A percentile compares a stretch with the other conserved stretches of the same genome.
These are phyloP conservation scores for Oehlia diaphana DNA, from an alignment of 192 early-diverging fungal species.

Conservation along the genomic window DNA sequence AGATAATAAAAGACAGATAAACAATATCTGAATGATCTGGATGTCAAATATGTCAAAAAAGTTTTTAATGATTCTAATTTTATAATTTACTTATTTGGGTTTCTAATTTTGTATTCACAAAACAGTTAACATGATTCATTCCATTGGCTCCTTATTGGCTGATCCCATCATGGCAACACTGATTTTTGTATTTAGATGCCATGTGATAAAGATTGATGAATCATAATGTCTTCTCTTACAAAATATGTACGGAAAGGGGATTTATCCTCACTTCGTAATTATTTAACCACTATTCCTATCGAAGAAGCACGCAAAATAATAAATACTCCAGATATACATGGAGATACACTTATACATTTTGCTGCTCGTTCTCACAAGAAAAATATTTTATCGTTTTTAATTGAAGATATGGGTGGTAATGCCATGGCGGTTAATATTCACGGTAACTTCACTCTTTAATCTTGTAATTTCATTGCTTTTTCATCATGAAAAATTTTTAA, in stretches of 20 bases:
- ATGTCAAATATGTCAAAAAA: too few species aligned
- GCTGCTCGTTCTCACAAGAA: constrained; percentile 38
- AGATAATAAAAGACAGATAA: too few species aligned
- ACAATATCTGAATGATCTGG: too few species aligned
- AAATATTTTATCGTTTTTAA: constrained; percentile 17
- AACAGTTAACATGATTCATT: too few species aligned
- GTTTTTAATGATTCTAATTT: too few species aligned
- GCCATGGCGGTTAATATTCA: constrained; percentile 37
- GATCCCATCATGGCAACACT: too few species aligned
- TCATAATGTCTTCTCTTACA: not conserved
- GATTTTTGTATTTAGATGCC: too few species aligned
- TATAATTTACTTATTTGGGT: too few species aligned
- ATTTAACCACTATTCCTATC: not conserved
- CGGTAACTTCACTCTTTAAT: constrained; percentile 28
- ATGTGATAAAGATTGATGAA: too few species aligned
- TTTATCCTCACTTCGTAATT: not conserved
- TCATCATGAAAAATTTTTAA: not conserved
- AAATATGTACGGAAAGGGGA: not conserved
- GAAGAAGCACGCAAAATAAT: constrained; percentile 1
- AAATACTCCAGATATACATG: constrained; percentile 27
- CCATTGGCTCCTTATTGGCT: too few species aligned
- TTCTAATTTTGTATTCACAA: too few species aligned
- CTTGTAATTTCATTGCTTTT: not conserved
- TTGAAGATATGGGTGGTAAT: constrained; percentile 31
- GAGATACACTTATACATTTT: constrained; percentile 46